Base-by-base conservation (phyloP, 495 filamentous ascomycete species). In the Penicillium antarcticum region DNA sequence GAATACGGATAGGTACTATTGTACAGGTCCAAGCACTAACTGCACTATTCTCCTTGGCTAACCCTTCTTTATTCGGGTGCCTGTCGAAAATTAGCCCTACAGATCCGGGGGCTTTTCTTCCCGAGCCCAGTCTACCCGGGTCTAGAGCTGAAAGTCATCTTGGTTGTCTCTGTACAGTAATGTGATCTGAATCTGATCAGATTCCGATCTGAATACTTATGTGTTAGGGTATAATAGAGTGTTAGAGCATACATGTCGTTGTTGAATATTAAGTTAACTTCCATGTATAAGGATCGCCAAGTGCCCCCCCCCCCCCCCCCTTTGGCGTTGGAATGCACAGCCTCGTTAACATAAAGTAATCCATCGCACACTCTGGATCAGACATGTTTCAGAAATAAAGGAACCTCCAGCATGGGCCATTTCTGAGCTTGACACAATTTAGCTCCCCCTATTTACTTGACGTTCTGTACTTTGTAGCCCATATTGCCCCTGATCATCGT, bases 301-400 rank as follows among this genome's bases (percentile, higher is more conserved):
- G 26, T 29, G 0, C 26, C 26, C 26, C 26, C 26, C 26, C 26
- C 35, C 0, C 26, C 26, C 26, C 26, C 26, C 26, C 26, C 35
- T 8, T 44, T 51, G 23, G 31, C 17, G 38, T 44, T 44, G 14
- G 6, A 36, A 44, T 51, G 48, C 48, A 51, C 48, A 51, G 48
- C 48, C 48, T 44, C 48, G 31, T 44, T 51, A 16, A 11, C 13
- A 14, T 14, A 29, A 1, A 29, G 26, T 49, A 18, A 18, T 16
- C 38, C 18, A 37, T n/a, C n/a, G 7, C n/a, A 19, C 33, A 21
- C 41, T 29, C 31, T 32, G 16, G 34, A 38, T 47, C 45, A 47
- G n/a, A 37, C 26, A 49, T 16, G 48, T 51, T 44, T 51, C 48
- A 51, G 40, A 44, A 42, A 51, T 44, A 44, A 44, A 34, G 38